These are phyloP conservation scores for Calocybe cyanea DNA, from an alignment of 768 basidiomycete species.

Conservation along the genomic window DNA sequence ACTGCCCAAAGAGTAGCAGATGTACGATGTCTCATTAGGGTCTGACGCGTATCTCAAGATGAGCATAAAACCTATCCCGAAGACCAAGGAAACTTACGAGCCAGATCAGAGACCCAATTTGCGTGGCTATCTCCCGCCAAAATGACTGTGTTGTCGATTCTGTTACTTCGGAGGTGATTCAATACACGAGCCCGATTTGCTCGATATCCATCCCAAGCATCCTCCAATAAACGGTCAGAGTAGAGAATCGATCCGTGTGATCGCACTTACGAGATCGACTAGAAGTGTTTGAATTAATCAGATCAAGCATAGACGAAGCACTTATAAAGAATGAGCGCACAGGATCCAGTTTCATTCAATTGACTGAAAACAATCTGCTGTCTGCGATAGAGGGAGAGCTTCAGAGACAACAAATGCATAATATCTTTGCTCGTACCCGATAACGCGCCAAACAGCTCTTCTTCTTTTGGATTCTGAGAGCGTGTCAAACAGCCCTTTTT, in stretches of 20 bases:
- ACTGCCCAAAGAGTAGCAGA: neutral
- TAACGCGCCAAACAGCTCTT: conserved; percentile 52
- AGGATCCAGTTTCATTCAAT: conserved; percentile 33
- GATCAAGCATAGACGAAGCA: neutral
- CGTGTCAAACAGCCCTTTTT: conserved; percentile 44
- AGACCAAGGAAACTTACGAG: conserved; percentile 31
- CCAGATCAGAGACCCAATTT: conserved; percentile 58
- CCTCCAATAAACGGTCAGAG: conserved; percentile 25
- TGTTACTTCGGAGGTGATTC: conserved; percentile 42
- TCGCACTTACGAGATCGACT: neutral
- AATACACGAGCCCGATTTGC: conserved; percentile 50
- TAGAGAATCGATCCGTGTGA: neutral
- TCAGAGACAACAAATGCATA: neutral
- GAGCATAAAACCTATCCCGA: neutral
- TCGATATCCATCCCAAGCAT: conserved; percentile 59
- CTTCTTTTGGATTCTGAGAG: conserved; percentile 41
- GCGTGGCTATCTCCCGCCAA: conserved; percentile 59
- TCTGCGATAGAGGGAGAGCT: conserved; percentile 21
- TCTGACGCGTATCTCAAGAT: conserved; percentile 23
- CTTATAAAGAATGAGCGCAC: conserved; percentile 20
- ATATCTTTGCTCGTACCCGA: conserved; percentile 34
- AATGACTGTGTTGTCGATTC: conserved; percentile 51
- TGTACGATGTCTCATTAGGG: conserved; percentile 46
- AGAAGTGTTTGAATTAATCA: conserved; percentile 6
- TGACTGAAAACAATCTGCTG: conserved; percentile 58